Evolutionary conservation across 2,329 filamentous ascomycete genomes (phyloP), one percentile per base, ranked within the genome.

Genomic region (Hortaea werneckii): DNA sequence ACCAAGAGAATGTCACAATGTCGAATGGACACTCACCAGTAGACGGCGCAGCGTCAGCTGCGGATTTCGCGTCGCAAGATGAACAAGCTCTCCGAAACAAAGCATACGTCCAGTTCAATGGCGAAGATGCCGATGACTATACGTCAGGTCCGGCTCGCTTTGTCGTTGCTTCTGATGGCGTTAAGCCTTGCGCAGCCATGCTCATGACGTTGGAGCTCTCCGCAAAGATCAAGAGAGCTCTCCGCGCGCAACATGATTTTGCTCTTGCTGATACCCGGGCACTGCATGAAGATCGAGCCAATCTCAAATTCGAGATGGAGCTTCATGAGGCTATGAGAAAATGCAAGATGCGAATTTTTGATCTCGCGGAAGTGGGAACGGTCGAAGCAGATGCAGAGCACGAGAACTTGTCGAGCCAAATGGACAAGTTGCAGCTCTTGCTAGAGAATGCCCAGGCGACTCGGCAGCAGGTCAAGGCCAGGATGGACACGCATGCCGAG

Each of bases 91-190:
- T 40, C 20, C 37, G 37, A 20, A 20, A 40, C 8, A 9, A n/a
- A 20, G 20, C 11, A 26, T 40, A 40, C 37, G 20, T 40, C 13
- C 10, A n/a, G 10, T n/a, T 10, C 37, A 40, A 10, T 9, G 37
- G 20, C 11, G 37, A 26, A n/a, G 37, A 40, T n/a, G 10, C 37
- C 8, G 44, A 41, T 2, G 50, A 50, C n/a, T 54, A 50, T 39
- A 55, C 51, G 4, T 43, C 41, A 3, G 51, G 53, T 1, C 53
- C 53, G 4, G 29, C 46, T 5, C 46, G 53, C 1, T 41, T 55
- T 5, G 43, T 55, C 5, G 2, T 35, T 3, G 47, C 50, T 7
- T 20, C 28, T 4, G 50, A 55, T 43, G 51, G 50, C 13, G 29
- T 54, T 6, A 45, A 49, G 37, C 28, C 48, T 6, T 51, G 48